phyloP scores from a whole-genome alignment of 805 yeast genomes.

The Candida rishiriensis region DNA sequence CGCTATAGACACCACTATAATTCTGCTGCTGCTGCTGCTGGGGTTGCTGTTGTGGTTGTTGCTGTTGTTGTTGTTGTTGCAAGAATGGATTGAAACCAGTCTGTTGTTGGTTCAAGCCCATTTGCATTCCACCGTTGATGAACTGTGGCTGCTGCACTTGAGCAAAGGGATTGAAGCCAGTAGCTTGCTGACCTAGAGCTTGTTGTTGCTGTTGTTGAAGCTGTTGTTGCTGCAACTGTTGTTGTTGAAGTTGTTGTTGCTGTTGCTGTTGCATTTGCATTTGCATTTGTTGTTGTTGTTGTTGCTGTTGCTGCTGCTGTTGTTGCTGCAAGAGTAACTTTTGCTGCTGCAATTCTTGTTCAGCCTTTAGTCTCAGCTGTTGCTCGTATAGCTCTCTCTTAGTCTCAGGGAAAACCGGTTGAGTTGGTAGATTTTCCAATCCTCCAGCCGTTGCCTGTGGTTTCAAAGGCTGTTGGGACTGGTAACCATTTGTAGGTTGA shows the following conservation, averaged over 20 bases:
- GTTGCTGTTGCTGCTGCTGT: conserved; percentile 11
- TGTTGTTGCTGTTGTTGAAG: conserved; percentile 7
- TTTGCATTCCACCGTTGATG: not conserved
- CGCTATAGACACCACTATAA: conserved; percentile 20
- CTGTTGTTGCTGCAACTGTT: conserved; percentile 6
- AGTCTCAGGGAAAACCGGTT: conserved; percentile 69
- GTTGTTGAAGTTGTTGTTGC: conserved; percentile 11
- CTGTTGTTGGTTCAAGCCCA: not conserved
- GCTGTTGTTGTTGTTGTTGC: conserved; percentile 5
- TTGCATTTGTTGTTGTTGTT: conserved; percentile 11
- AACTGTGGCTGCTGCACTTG: conserved; percentile 6
- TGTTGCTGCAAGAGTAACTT: conserved; percentile 9
- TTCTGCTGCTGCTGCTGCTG: conserved; percentile 7
- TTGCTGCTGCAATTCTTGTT: conserved; percentile 18
- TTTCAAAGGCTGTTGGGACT: conserved; percentile 26
- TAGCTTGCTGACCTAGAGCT: conserved; percentile 6
- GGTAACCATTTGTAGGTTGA: not conserved
- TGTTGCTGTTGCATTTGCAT: conserved; percentile 9
- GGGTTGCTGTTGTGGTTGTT: conserved; percentile 6
- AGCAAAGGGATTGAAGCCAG: conserved; percentile 10
- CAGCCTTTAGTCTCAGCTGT: conserved; percentile 17
- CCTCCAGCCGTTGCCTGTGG: conserved; percentile 72
- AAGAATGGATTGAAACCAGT: not conserved
- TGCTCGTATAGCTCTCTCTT: conserved; percentile 19
- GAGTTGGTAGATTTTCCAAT: conserved; percentile 58